Percentiles rank a stretch among this genome's conserved stretches.
These are phyloP conservation scores for Glycine latifolia DNA, from an alignment of 306 rosid genomes.

Conservation along the genomic window DNA sequence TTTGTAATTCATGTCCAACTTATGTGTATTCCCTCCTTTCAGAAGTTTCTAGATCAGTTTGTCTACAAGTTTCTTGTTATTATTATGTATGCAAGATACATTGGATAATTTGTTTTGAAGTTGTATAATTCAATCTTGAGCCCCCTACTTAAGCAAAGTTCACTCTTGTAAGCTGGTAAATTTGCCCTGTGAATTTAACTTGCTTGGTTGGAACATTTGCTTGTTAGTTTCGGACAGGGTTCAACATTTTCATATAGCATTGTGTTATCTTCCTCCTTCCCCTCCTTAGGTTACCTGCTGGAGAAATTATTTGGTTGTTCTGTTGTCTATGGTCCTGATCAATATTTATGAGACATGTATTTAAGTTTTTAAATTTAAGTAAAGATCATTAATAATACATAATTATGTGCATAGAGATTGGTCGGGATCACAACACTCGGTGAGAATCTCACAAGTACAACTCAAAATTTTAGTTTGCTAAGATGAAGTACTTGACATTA, in stretches of 20 bases:
- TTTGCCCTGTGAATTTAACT: not conserved
- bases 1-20: constrained; percentile 28
- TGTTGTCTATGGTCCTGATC: too few relatives aligned
- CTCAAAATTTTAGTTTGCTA: too few relatives aligned
- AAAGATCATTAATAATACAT: too few relatives aligned
- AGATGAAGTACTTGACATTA: too few relatives aligned
- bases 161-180: not conserved
- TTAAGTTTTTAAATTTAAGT: too few relatives aligned
- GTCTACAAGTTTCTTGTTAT: constrained; percentile 5
- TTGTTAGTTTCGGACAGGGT: not conserved
- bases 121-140: not conserved
- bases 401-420: too few relatives aligned
- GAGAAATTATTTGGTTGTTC: too few relatives aligned
- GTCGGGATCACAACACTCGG: too few relatives aligned
- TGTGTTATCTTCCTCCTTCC: too few relatives aligned
- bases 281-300: too few relatives aligned
- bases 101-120: not conserved
- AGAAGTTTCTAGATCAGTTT: constrained; percentile 30
- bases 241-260: not conserved
- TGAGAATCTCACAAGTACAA: too few relatives aligned
- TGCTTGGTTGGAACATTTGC: not conserved
- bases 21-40: constrained; percentile 42
- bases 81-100: constrained; percentile 10
- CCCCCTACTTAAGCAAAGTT: not conserved
- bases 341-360: too few relatives aligned